phyloP scores from a whole-genome alignment of 2,329 filamentous ascomycete genomes.

The Ophiostoma himal-ulmi region DNA sequence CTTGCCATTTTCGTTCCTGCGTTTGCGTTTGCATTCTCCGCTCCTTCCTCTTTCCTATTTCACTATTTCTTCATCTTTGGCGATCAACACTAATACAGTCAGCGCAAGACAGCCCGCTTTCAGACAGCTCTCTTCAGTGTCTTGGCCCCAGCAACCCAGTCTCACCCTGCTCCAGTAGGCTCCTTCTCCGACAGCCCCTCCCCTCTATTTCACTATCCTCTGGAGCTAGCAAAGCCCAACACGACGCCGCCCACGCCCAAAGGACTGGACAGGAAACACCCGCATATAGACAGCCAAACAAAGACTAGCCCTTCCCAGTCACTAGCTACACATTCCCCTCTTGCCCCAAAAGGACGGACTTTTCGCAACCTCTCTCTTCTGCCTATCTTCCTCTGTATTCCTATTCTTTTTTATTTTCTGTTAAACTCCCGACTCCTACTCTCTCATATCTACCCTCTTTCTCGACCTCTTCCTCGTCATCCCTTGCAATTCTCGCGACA shows the following conservation, averaged over 20 bases:
- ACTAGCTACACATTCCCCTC: conserved; percentile 10
- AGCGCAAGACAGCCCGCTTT: background rate
- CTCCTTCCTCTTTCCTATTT: background rate
- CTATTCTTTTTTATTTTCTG: background rate
- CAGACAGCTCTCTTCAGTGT: background rate
- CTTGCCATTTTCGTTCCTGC: background rate
- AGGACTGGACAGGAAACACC: background rate
- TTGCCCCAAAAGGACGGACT: conserved; percentile 5
- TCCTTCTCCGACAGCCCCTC: conserved; percentile 1
- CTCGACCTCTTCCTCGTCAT: background rate
- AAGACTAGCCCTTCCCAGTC: conserved; percentile 3
- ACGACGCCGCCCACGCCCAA: background rate
- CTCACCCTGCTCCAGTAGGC: background rate
- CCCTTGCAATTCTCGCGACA: no score
- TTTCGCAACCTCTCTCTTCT: conserved; percentile 1
- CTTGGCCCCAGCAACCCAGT: background rate
- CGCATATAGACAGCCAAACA: conserved; percentile 5
- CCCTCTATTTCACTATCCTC: no score
- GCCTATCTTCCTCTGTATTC: background rate
- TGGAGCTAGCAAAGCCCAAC: background rate
- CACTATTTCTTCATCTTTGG: background rate
- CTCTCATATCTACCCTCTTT: background rate
- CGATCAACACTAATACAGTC: conserved; percentile 5
- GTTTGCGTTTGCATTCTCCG: background rate
- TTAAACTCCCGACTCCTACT: background rate